Conservation (phyloP, 2,329 filamentous ascomycete genomes). For the Talaromyces marneffei region DNA sequence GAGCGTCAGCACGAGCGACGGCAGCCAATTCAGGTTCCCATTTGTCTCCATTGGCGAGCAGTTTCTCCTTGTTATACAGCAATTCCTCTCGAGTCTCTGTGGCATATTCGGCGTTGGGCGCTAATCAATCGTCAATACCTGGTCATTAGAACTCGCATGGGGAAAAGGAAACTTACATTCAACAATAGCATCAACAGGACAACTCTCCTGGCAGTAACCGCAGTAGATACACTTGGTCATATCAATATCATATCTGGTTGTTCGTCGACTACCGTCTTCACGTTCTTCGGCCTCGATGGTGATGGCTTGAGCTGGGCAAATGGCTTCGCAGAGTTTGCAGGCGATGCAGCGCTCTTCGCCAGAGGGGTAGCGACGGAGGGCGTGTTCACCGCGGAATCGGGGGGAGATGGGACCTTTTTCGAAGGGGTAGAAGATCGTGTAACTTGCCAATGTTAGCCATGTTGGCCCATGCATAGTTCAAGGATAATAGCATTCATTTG, state of each 20-base stretch:
- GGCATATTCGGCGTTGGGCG: slow-evolving; percentile 68
- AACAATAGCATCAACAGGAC: slow-evolving; percentile 92
- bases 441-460: slow-evolving; percentile 50
- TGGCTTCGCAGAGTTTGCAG: slow-evolving; percentile 98
- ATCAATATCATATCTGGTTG: slow-evolving; percentile 97
- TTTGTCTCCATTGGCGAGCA: slow-evolving; percentile 83
- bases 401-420: slow-evolving; percentile 98
- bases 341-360: slow-evolving; percentile 99
- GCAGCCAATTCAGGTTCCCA: slow-evolving; percentile 98
- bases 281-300: slow-evolving; percentile 99
- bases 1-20: slow-evolving; percentile 83
- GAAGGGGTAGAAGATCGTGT: slow-evolving; percentile 98
- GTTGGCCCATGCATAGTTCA: background rate
- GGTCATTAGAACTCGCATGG: no score
- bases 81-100: slow-evolving; percentile 84
- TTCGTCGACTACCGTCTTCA: slow-evolving; percentile 88
- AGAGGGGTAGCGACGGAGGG: slow-evolving; percentile 88
- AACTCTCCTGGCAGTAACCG: slow-evolving; percentile 97
- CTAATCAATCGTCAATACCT: slow-evolving; percentile 35
- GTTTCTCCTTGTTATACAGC: slow-evolving; percentile 96
- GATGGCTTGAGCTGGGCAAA: slow-evolving; percentile 96
- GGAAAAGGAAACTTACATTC: slow-evolving; percentile 53
- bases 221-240: slow-evolving; percentile 99
- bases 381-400: slow-evolving; percentile 96
- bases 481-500: no score